phyloP scores from a whole-genome alignment of 164 flowering plant genomes.

The Brasenia schreberi region DNA sequence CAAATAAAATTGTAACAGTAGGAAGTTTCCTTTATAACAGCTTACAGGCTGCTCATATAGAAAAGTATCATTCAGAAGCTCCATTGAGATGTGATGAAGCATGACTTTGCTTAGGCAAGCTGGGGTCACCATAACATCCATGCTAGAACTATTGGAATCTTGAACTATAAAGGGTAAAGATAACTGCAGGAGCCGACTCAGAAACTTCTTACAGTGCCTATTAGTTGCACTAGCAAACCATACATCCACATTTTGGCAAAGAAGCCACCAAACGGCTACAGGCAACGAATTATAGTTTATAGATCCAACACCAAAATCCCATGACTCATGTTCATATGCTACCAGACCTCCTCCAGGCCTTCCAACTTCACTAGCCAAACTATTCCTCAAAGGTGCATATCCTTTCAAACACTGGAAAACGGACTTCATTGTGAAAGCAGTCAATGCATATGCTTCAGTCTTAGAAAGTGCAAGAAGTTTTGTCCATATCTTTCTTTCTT shows the following conservation, averaged over 20 bases:
- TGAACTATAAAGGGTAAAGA: conserved; percentile 16
- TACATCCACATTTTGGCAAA: conserved; percentile 67
- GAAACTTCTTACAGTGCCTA: conserved; percentile 54
- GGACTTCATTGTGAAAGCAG: conserved; percentile 32
- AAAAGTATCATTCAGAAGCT: conserved; percentile 38
- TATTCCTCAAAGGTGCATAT: not conserved
- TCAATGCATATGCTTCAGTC: conserved; percentile 55
- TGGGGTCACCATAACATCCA: conserved; percentile 2
- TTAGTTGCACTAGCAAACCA: conserved; percentile 68
- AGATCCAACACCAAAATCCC: conserved; percentile 42
- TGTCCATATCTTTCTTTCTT: conserved; percentile 26
- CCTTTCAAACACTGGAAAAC: conserved; percentile 8
- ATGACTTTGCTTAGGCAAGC: conserved; percentile 18
- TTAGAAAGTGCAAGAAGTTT: conserved; percentile 17
- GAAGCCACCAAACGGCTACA: conserved; percentile 59
- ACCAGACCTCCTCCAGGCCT: conserved; percentile 1
- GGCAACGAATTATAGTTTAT: conserved; percentile 35
- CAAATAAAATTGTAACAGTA: no score
- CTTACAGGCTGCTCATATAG: conserved; percentile 78
- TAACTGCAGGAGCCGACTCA: conserved; percentile 28
- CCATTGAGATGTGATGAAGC: conserved; percentile 34
- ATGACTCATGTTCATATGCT: conserved; percentile 14
- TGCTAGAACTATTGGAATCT: conserved; percentile 5
- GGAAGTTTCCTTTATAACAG: conserved; percentile 1
- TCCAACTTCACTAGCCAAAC: not conserved